These are phyloP conservation scores for Flaveria ramosissima DNA, from an alignment of 129 eudicot genomes.

Conservation along the genomic window DNA sequence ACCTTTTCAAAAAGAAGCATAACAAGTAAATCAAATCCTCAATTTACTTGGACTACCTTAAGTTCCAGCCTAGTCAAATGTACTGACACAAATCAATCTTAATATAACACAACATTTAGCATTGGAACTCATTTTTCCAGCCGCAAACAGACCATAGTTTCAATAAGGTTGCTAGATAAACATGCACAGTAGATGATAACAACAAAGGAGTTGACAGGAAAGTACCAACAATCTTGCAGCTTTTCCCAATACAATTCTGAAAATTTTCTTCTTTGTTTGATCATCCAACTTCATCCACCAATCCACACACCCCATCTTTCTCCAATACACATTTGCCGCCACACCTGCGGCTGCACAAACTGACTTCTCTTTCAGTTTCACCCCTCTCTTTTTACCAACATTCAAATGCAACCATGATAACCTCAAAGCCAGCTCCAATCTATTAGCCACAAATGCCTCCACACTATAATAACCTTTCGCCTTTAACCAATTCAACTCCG, in stretches of 20 bases:
- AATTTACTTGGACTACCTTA: neutral
- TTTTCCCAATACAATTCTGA: conserved; percentile 46
- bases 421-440: conserved; percentile 79
- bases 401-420: conserved; percentile 71
- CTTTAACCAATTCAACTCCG: conserved; percentile 79
- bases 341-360: conserved; percentile 47
- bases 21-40: neutral
- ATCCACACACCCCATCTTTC: conserved; percentile 93
- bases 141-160: neutral
- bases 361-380: conserved; percentile 72
- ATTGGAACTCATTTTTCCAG: neutral
- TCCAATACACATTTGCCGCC: conserved; percentile 87
- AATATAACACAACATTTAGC: conserved; percentile 12
- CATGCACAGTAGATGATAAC: neutral
- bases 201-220: conserved; percentile 16
- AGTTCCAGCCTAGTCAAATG: neutral
- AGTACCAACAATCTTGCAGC: conserved; percentile 73
- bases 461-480: conserved; percentile 85
- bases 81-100: conserved; percentile 12
- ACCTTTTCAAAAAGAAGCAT: neutral
- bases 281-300: conserved; percentile 90
- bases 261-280: conserved; percentile 43
- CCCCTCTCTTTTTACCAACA: conserved; percentile 76
- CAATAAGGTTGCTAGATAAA: neutral
- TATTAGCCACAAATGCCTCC: conserved; percentile 78